Conservation (phyloP, 768 basidiomycete genomes). For the Russula griseocarnosa region DNA sequence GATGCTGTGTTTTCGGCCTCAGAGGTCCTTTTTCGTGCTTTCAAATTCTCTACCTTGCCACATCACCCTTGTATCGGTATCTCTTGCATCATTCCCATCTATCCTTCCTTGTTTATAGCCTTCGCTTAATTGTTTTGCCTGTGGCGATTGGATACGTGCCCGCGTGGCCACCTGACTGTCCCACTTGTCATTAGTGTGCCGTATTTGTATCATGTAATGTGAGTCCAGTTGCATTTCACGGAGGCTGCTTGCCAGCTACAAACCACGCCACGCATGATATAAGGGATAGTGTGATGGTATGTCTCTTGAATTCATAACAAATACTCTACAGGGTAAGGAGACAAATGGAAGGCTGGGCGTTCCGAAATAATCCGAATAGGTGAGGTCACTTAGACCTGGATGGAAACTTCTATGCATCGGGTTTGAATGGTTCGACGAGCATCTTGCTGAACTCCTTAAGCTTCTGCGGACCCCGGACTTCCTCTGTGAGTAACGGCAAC, state of each 20-base stretch:
- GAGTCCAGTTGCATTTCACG: background rate
- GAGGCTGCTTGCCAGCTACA: background rate
- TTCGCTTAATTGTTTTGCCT: constrained; percentile 8
- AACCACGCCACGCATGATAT: background rate
- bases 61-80: constrained; percentile 20
- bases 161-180: background rate
- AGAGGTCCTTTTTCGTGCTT: background rate
- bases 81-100: constrained; percentile 13
- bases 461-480: constrained; percentile 93
- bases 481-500: constrained; percentile 91
- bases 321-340: background rate
- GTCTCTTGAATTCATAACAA: background rate
- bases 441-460: constrained; percentile 90
- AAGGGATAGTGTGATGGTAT: background rate
- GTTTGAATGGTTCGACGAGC: constrained; percentile 77
- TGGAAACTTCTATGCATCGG: constrained; percentile 31
- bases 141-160: background rate
- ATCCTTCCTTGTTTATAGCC: constrained; percentile 18
- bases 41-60: constrained; percentile 14
- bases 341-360: background rate
- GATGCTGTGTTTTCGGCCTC: background rate
- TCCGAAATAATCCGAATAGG: background rate
- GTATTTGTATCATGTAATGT: constrained; percentile 26
- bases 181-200: background rate
- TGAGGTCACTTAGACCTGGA: background rate